Base-by-base conservation (phyloP, 768 basidiomycete species). In the Mycena pura region DNA sequence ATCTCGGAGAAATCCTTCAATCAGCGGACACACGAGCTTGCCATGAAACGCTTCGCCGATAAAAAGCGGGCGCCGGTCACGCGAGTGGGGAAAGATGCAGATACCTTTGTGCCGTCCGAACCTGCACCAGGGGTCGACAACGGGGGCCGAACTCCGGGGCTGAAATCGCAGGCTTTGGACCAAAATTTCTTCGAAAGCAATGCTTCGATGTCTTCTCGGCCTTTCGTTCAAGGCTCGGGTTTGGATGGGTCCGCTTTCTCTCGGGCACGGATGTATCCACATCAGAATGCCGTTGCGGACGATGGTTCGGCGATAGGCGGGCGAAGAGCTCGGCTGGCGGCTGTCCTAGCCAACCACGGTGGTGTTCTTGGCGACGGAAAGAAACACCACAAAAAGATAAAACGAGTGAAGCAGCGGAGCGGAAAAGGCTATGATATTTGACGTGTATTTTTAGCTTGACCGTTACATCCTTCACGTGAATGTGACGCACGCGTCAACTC, bases 61-160 rank as follows among this genome's bases (percentile, higher is more conserved):
- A 93, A 92, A 78, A 99, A 99, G 76, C 84, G 84, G 31, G 96
- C 95, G 0, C 96, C 96, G 3, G 80, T 82, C 0, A 96, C 95
- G 2, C 87, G 94, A 38, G 96, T 98, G 36, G 83, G 82, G 29
- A 92, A 95, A 76, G 83, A 83, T 51, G 88, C 95, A 6, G 89
- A 94, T 71, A 96, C 96, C 0, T 96, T 88, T 70, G 82, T 97
- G 5, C 73, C 83, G 6, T 66, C 83, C 14, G 74, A 71, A 38
- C 62, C 67, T 19, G 54, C 64, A 36, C 65, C 72, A 9, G 72
- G 62, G 24, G 69, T 49, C 21, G 53, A 57, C 43, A 64, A 68
- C 22, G 69, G 73, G 27, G 72, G 70, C 14, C 73, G 72, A 28
- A 75, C 71, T 4, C 71, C 75, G 28, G 81, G 82, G n/a, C 72